These are phyloP conservation scores for Moniliophthora roreri DNA, from an alignment of 1,284 basidiomycete species.

Conservation along the genomic window DNA sequence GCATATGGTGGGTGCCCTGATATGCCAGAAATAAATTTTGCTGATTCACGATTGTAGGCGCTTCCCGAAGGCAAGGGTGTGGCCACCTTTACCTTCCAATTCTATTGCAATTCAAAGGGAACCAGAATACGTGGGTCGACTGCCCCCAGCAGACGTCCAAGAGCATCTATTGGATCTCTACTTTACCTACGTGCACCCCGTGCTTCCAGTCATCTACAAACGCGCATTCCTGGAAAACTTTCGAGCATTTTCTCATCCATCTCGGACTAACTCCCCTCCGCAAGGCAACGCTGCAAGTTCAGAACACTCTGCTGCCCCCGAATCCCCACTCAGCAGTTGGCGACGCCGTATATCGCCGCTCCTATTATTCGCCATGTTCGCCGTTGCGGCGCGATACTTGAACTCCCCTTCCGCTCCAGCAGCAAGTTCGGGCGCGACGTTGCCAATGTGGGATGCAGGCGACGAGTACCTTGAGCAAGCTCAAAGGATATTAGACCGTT, in stretches of 20 bases:
- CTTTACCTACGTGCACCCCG: conserved; percentile 77
- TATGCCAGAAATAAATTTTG: conserved; percentile 4
- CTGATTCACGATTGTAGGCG: conserved; percentile 44
- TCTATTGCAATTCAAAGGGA: conserved; percentile 24
- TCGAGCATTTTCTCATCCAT: conserved; percentile 27
- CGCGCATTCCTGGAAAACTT: conserved; percentile 65
- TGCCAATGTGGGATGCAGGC: conserved; percentile 78
- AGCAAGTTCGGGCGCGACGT: conserved; percentile 33
- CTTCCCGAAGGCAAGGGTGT: conserved; percentile 80
- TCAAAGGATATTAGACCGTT: conserved; percentile 64
- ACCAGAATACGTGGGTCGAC: conserved; percentile 33
- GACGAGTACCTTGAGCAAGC: conserved; percentile 73
- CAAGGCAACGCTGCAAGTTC: conserved; percentile 27
- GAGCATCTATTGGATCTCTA: conserved; percentile 73
- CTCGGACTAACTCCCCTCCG: neutral
- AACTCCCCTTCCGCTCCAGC: conserved; percentile 40
- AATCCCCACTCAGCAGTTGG: conserved; percentile 39
- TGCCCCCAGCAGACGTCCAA: conserved; percentile 61
- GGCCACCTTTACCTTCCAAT: conserved; percentile 65
- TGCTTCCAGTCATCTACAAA: conserved; percentile 74
- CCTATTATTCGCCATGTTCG: conserved; percentile 75
- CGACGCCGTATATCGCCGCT: conserved; percentile 58
- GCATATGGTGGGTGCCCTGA: conserved; percentile 59
- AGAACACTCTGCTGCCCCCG: conserved; percentile 25
- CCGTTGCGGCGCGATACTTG: conserved; percentile 73